Evolutionary conservation across 768 basidiomycete genomes (phyloP).

Genomic region (Lactarius akahatsu): DNA sequence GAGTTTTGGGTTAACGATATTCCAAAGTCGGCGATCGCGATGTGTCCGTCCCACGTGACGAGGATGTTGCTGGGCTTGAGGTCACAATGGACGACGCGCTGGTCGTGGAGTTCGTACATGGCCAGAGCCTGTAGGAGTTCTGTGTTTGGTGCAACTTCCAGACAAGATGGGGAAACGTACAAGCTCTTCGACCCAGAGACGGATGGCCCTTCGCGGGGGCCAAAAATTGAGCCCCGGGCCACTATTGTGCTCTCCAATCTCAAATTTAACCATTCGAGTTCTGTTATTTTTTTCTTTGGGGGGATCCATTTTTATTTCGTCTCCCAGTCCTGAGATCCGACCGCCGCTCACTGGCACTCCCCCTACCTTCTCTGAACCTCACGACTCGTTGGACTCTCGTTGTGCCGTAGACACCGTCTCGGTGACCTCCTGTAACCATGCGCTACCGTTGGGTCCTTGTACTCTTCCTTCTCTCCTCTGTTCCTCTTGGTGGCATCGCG

Average conservation of each 20-base stretch:
- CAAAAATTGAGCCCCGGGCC: too few species aligned
- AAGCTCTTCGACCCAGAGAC: constrained; percentile 22
- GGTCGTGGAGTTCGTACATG: constrained; percentile 38
- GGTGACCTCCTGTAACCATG: background rate
- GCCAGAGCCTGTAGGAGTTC: constrained; percentile 15
- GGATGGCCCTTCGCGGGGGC: background rate
- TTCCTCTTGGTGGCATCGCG: background rate
- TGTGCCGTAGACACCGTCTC: too few species aligned
- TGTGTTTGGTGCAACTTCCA: too few species aligned
- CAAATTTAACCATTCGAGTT: too few species aligned
- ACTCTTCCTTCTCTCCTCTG: background rate
- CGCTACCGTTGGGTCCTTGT: background rate
- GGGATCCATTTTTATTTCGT: background rate
- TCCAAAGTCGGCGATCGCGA: constrained; percentile 30
- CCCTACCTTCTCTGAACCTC: background rate
- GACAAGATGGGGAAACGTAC: background rate
- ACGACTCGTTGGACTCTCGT: too few species aligned
- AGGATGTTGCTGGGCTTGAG: constrained; percentile 46
- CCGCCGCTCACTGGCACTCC: too few species aligned
- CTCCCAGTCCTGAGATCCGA: background rate
- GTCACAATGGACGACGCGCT: constrained; percentile 48
- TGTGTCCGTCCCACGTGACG: constrained; percentile 23
- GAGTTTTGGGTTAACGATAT: background rate
- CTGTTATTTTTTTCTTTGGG: too few species aligned
- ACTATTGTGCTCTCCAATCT: too few species aligned